Evolutionary conservation across 176 grass and related monocot genomes (phyloP).

Genomic region (Carex myosuroides): DNA sequence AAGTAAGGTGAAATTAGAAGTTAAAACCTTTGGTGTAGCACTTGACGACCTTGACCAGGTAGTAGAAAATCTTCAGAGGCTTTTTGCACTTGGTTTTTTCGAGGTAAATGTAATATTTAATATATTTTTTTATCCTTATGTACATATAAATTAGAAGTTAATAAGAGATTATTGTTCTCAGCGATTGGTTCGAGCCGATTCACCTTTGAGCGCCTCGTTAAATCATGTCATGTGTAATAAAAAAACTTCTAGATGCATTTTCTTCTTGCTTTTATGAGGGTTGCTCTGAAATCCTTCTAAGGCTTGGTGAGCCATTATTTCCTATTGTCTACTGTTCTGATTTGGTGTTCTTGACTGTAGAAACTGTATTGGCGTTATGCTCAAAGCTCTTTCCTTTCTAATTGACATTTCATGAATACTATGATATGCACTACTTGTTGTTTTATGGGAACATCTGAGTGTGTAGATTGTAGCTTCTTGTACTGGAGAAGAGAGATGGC

Average conservation of each 20-base stretch:
- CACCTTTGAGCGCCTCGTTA: conserved; percentile 37
- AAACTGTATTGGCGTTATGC: not conserved
- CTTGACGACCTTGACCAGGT: conserved; percentile 59
- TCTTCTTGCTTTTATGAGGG: conserved; percentile 49
- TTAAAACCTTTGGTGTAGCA: conserved; percentile 40
- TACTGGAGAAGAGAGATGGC: no score
- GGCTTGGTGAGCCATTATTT: conserved; percentile 35
- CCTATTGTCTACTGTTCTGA: conserved; percentile 17
- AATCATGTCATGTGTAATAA: conserved; percentile 43
- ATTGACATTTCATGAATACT: not conserved
- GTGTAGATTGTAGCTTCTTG: no score
- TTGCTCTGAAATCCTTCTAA: conserved; percentile 47
- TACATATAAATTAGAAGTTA: not conserved
- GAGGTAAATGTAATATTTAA: conserved; percentile 34
- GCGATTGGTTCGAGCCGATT: conserved; percentile 48
- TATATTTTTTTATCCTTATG: conserved; percentile 23
- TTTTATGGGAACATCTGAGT: no score
- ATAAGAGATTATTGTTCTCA: conserved; percentile 25
- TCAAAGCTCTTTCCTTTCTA: not conserved
- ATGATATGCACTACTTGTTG: not conserved
- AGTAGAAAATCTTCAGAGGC: conserved; percentile 47
- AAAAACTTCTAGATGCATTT: conserved; percentile 52
- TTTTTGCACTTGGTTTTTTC: conserved; percentile 57
- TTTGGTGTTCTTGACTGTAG: not conserved
- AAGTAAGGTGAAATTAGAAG: conserved; percentile 63